phyloP scores from a whole-genome alignment of 1,139 yeast species.

The Suhomyces taliae region DNA sequence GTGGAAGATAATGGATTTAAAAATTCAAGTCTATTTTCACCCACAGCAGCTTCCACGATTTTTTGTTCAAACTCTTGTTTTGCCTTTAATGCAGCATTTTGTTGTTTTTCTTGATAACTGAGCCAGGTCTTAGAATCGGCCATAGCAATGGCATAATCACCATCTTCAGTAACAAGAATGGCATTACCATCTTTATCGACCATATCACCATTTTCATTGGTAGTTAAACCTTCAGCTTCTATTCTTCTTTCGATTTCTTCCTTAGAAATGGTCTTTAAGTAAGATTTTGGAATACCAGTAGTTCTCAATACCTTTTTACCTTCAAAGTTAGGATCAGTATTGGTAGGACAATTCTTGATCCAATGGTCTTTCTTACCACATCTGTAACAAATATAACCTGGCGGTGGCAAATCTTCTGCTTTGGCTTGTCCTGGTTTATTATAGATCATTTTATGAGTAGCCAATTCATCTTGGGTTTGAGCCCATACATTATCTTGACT shows the following conservation, averaged over 20 bases:
- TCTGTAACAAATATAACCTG: slow-evolving; percentile 92
- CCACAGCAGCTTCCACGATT: slow-evolving; percentile 34
- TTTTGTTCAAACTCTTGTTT: slow-evolving; percentile 41
- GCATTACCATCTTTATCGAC: slow-evolving; percentile 65
- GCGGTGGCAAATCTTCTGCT: slow-evolving; percentile 81
- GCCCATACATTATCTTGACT: slow-evolving; percentile 95
- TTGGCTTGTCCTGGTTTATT: slow-evolving; percentile 41
- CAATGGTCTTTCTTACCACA: slow-evolving; percentile 98
- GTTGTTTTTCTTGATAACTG: slow-evolving; percentile 71
- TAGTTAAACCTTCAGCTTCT: slow-evolving; percentile 45
- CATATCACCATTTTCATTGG: slow-evolving; percentile 48
- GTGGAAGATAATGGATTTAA: slow-evolving; percentile 64
- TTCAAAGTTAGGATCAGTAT: slow-evolving; percentile 89
- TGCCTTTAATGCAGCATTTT: slow-evolving; percentile 51
- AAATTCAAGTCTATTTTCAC: slow-evolving; percentile 43
- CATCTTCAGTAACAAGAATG: slow-evolving; percentile 89
- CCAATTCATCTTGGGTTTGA: slow-evolving; percentile 87
- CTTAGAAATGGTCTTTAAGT: slow-evolving; percentile 70
- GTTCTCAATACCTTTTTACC: slow-evolving; percentile 88
- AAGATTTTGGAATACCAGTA: slow-evolving; percentile 95
- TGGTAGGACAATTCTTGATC: slow-evolving; percentile 95
- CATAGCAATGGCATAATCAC: slow-evolving; percentile 90
- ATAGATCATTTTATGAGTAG: slow-evolving; percentile 68
- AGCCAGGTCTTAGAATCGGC: slow-evolving; percentile 96
- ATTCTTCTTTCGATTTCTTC: slow-evolving; percentile 56